phyloP scores from a whole-genome alignment of 2,329 filamentous ascomycete species.

The Colletotrichum neosansevieriae region DNA sequence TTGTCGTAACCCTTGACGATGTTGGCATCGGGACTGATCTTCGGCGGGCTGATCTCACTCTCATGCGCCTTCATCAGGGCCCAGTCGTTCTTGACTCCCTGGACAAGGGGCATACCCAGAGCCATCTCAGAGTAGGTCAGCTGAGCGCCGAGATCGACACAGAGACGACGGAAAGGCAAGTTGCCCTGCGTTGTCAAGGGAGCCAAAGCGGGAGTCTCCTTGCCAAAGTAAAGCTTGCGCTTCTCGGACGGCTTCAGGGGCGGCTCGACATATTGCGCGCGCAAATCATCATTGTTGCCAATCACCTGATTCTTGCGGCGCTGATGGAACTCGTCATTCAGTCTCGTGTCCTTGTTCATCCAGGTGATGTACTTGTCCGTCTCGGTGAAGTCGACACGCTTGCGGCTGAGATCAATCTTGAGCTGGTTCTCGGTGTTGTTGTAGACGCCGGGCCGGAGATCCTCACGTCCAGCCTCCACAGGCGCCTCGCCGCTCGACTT shows the following conservation, averaged over 20 bases:
- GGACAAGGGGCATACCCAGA: constrained; percentile 87
- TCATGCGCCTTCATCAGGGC: constrained; percentile 93
- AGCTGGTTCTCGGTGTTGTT: constrained; percentile 78
- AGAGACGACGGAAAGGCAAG: constrained; percentile 91
- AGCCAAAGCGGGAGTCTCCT: constrained; percentile 92
- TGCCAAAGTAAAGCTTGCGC: constrained; percentile 90
- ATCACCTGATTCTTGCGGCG: constrained; percentile 55
- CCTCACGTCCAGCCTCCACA: constrained; percentile 55
- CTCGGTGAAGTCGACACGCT: constrained; percentile 76
- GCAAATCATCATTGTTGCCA: constrained; percentile 72
- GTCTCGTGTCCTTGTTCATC: constrained; percentile 73
- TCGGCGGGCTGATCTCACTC: constrained; percentile 80
- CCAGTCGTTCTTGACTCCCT: constrained; percentile 94
- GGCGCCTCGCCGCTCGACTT: constrained; percentile 52
- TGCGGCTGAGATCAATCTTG: constrained; percentile 82
- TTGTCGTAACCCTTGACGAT: constrained; percentile 85
- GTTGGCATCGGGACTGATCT: constrained; percentile 65
- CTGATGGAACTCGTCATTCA: constrained; percentile 54
- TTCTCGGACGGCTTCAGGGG: constrained; percentile 95
- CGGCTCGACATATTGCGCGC: constrained; percentile 85
- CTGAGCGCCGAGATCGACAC: constrained; percentile 88
- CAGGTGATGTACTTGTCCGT: constrained; percentile 83
- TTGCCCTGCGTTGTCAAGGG: constrained; percentile 98
- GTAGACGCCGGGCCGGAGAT: constrained; percentile 74
- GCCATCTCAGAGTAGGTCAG: constrained; percentile 99